Evolutionary conservation across 805 yeast species (phyloP).

Genomic region (Starmerella geochares): DNA sequence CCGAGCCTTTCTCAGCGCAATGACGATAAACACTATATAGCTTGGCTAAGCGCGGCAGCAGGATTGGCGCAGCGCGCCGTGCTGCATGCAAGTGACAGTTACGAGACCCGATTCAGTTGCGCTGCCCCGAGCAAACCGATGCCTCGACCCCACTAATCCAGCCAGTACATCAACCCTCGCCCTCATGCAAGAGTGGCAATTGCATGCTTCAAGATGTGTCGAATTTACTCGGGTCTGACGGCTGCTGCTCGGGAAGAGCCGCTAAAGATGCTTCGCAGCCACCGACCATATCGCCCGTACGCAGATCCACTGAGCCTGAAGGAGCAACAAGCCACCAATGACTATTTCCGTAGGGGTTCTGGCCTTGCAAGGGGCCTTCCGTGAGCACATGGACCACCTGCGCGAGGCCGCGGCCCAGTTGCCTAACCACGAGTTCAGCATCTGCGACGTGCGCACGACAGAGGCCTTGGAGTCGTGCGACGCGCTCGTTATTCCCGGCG

Average conservation of each 20-base stretch:
- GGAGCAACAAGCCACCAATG: no score
- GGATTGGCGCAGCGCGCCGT: no score
- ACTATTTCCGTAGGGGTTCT: constrained; percentile 47
- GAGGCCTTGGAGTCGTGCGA: constrained; percentile 43
- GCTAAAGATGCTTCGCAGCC: background rate
- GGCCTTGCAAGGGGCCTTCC: constrained; percentile 71
- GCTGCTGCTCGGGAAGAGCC: background rate
- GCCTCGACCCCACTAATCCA: background rate
- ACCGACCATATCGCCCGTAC: no score
- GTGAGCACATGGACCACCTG: constrained; percentile 52
- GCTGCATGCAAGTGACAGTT: no score
- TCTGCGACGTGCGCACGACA: constrained; percentile 42
- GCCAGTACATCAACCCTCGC: background rate
- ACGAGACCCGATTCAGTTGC: background rate
- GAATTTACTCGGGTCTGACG: constrained; percentile 2
- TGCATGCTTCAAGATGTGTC: background rate
- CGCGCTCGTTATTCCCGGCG: constrained; percentile 59
- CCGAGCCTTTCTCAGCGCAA: no score
- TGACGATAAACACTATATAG: no score
- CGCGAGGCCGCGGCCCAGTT: constrained; percentile 32
- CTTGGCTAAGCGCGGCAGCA: no score
- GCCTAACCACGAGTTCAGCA: background rate
- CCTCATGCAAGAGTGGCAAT: background rate
- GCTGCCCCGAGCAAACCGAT: background rate
- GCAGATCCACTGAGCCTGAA: no score